Percentiles rank a stretch among this genome's conserved stretches.
Evolutionary conservation across 2,329 filamentous ascomycete genomes (phyloP).

Genomic region (Pleomassaria siparia): DNA sequence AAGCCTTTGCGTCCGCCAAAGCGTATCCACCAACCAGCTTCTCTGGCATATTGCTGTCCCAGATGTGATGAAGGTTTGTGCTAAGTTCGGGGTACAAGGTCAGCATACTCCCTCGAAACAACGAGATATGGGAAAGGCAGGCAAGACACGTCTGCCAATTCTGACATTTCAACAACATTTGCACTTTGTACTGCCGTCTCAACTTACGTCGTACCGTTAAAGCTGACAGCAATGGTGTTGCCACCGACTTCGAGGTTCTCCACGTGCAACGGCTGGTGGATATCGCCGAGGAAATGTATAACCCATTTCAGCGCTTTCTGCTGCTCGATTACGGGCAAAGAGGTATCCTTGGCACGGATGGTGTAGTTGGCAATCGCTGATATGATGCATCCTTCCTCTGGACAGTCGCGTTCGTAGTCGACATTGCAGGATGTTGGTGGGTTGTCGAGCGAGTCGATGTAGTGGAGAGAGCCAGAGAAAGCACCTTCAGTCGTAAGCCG

Average conservation of each 20-base stretch:
- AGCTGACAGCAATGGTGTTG: slow-evolving; percentile 49
- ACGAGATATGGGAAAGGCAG: too few species aligned
- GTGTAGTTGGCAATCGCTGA: slow-evolving; percentile 56
- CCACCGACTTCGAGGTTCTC: slow-evolving; percentile 50
- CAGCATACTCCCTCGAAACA: too few species aligned
- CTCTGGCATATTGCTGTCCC: slow-evolving; percentile 50
- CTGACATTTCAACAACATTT: too few species aligned
- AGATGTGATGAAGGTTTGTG: slow-evolving; percentile 49
- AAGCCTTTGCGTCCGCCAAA: slow-evolving; percentile 40
- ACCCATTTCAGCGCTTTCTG: slow-evolving; percentile 53
- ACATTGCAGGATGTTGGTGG: slow-evolving; percentile 53
- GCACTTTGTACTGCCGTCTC: too few species aligned
- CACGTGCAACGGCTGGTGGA: slow-evolving; percentile 69
- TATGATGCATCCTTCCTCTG: slow-evolving; percentile 53
- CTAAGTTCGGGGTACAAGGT: too few species aligned
- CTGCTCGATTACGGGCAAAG: slow-evolving; percentile 34
- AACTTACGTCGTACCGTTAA: slow-evolving; percentile 41
- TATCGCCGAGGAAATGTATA: slow-evolving; percentile 66
- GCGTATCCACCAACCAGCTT: slow-evolving; percentile 44
- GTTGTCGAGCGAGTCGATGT: slow-evolving; percentile 53
- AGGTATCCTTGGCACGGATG: slow-evolving; percentile 37
- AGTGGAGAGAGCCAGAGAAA: slow-evolving; percentile 53
- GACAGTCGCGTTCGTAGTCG: slow-evolving; percentile 55
- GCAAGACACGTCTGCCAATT: too few species aligned
- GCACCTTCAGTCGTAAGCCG: slow-evolving; percentile 50